A percentile compares a stretch with the other conserved stretches of the same genome.
These are phyloP conservation scores for Liriodendron chinense DNA, from an alignment of 164 flowering plant species.

Conservation along the genomic window DNA sequence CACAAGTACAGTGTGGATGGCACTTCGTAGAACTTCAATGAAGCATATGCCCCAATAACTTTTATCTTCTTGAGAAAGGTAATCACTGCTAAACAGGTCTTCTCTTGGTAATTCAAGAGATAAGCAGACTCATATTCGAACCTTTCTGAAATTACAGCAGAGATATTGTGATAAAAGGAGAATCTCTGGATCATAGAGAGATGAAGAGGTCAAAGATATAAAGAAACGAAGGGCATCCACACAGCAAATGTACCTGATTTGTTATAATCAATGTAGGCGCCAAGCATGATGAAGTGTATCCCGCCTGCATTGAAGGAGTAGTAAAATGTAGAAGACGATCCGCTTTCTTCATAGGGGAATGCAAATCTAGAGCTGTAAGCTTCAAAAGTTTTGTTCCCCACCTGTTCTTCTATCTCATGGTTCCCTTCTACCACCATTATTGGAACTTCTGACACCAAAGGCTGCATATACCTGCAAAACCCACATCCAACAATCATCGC, in stretches of 20 bases:
- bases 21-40: too few species aligned
- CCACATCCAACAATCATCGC: neutral
- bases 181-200: too few species aligned
- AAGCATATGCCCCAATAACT: too few species aligned
- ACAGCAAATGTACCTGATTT: slow-evolving; percentile 42
- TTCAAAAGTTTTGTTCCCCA: slow-evolving; percentile 53
- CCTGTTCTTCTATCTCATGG: slow-evolving; percentile 87
- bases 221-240: too few species aligned
- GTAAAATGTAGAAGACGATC: slow-evolving; percentile 74
- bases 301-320: slow-evolving; percentile 98
- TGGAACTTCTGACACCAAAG: slow-evolving; percentile 77
- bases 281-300: slow-evolving; percentile 88
- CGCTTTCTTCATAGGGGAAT: slow-evolving; percentile 76
- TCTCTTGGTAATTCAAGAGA: too few species aligned
- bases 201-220: too few species aligned
- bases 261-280: slow-evolving; percentile 66
- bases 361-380: slow-evolving; percentile 89
- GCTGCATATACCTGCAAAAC: slow-evolving; percentile 76
- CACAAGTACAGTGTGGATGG: too few species aligned
- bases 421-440: slow-evolving; percentile 94
- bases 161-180: too few species aligned
- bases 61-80: too few species aligned
- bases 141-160: too few species aligned
- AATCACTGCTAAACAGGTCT: too few species aligned
- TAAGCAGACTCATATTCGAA: too few species aligned